Conservation (phyloP, 345 rosid genomes). For the Brassica nigra region DNA sequence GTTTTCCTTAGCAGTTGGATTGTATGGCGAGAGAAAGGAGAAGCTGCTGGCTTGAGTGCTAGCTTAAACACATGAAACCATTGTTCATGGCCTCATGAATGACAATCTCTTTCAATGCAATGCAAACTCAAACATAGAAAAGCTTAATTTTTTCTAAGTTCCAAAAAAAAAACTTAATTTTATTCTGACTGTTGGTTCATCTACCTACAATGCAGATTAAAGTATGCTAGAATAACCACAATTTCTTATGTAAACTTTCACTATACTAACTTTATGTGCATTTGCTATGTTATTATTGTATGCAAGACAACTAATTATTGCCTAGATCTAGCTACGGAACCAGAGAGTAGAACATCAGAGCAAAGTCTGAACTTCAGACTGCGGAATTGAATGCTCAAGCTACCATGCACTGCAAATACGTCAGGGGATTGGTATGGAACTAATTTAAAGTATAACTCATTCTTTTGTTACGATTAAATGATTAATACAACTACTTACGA, state of each 20-base stretch:
- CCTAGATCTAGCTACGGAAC: constrained; percentile 55
- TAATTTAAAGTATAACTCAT: background rate
- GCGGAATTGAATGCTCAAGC: constrained; percentile 71
- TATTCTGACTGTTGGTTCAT: too few species aligned
- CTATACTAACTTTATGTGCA: constrained; percentile 11
- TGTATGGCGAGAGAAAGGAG: too few species aligned
- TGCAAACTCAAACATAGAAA: too few species aligned
- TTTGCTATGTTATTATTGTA: background rate
- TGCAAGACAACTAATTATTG: constrained; percentile 80
- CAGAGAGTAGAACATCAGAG: constrained; percentile 69
- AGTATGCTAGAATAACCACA: too few species aligned
- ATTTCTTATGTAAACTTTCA: constrained; percentile 4
- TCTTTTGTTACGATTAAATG: background rate
- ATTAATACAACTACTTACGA: background rate
- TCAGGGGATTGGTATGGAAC: constrained; percentile 76
- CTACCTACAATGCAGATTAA: too few species aligned
- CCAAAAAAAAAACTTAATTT: too few species aligned
- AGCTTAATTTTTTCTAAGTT: too few species aligned
- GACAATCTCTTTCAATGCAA: too few species aligned
- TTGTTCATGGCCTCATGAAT: too few species aligned
- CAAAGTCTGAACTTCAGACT: constrained; percentile 84
- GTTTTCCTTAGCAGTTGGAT: too few species aligned
- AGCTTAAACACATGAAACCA: too few species aligned
- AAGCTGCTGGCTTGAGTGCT: too few species aligned
- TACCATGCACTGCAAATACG: constrained; percentile 75